Percentiles rank a stretch among this genome's conserved stretches.
Evolutionary conservation across 306 rosid genomes (phyloP).

Genomic region (Pyrus pyrifolia): DNA sequence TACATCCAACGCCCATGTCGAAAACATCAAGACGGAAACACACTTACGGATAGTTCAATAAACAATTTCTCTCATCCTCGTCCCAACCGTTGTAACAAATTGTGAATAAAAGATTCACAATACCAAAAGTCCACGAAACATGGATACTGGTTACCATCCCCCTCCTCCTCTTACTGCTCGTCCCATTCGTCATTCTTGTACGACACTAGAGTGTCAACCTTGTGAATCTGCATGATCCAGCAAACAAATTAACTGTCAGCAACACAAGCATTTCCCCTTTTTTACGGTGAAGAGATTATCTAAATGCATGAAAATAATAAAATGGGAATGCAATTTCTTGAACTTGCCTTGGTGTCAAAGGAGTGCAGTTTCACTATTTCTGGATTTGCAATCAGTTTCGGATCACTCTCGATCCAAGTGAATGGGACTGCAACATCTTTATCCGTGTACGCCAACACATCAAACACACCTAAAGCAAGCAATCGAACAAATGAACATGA

Average conservation of each 20-base stretch:
- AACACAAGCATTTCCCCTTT: background rate
- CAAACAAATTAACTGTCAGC: background rate
- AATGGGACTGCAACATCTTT: conserved; percentile 89
- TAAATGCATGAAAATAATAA: background rate
- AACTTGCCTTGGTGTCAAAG: conserved; percentile 87
- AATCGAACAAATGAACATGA: background rate
- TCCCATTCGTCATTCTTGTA: conserved; percentile 94
- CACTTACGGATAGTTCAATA: background rate
- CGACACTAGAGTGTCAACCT: conserved; percentile 89
- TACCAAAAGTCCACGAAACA: background rate
- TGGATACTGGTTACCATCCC: background rate
- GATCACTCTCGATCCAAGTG: conserved; percentile 98
- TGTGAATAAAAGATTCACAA: conserved; percentile 74
- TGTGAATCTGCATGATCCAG: conserved; percentile 67
- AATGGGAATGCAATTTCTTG: background rate
- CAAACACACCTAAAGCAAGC: conserved; percentile 67
- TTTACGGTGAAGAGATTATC: background rate
- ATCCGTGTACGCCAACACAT: conserved; percentile 95
- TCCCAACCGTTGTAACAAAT: conserved; percentile 1
- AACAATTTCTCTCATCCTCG: background rate
- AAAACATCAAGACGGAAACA: background rate
- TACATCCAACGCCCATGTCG: background rate
- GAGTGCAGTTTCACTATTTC: conserved; percentile 99
- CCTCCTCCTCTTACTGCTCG: conserved; percentile 34
- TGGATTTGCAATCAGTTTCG: conserved; percentile 89